Conservation (phyloP, 2,329 filamentous ascomycete genomes). For the Chrysoporthe austroafricana region DNA sequence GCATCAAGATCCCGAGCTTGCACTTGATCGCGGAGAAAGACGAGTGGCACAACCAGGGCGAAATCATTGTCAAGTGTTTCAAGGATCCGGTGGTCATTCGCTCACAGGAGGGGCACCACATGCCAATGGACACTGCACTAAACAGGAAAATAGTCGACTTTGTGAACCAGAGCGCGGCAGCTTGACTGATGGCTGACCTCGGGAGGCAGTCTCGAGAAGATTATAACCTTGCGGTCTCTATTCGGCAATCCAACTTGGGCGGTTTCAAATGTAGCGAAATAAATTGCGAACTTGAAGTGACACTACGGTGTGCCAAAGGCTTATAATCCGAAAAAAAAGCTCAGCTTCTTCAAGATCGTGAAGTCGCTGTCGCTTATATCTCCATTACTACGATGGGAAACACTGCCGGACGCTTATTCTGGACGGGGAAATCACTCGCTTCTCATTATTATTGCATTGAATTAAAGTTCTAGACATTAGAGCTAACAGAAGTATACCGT, state of each 20-base stretch:
- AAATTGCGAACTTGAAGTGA: background rate
- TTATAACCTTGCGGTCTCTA: background rate
- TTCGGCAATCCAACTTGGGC: background rate
- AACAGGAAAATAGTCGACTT: conserved; percentile 17
- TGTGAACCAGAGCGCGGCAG: conserved; percentile 2
- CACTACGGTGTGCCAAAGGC: background rate
- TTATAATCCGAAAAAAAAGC: background rate
- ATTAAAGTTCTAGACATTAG: background rate
- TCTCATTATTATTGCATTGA: background rate
- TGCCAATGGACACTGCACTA: conserved; percentile 19
- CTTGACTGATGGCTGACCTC: background rate
- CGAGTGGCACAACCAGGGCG: conserved; percentile 24
- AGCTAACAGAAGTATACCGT: background rate
- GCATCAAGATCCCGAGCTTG: conserved; percentile 21
- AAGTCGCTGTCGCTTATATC: background rate
- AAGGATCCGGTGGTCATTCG: conserved; percentile 21
- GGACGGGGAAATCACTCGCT: background rate
- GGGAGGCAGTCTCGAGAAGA: too few relatives aligned
- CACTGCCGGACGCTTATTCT: too few relatives aligned
- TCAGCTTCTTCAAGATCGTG: background rate
- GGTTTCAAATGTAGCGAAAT: too few relatives aligned
- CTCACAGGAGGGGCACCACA: conserved; percentile 22
- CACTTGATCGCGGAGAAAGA: conserved; percentile 23
- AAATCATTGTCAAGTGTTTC: conserved; percentile 20
- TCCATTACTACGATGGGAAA: too few relatives aligned